Evolutionary conservation across 2,329 filamentous ascomycete genomes (phyloP).

Genomic region (Aspergillus floridensis): DNA sequence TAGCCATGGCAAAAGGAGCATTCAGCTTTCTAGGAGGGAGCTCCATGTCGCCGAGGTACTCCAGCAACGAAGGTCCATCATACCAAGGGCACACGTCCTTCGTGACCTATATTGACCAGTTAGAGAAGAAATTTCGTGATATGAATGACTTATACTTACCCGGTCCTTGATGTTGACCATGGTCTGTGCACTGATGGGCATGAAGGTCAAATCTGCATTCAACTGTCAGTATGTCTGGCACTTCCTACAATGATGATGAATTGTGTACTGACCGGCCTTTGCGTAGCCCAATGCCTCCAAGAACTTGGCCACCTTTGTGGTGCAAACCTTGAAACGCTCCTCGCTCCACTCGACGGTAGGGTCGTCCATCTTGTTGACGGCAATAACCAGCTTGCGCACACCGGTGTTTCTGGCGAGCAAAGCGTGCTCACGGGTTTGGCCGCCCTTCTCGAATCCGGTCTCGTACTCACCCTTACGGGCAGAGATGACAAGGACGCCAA

Average conservation of each 20-base stretch:
- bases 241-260: too few relatives aligned
- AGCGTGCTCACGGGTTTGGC: conserved; percentile 95
- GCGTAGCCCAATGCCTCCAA: conserved; percentile 93
- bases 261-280: conserved; percentile 57
- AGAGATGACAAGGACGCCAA: conserved; percentile 93
- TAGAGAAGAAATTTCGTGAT: not conserved
- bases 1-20: conserved; percentile 98
- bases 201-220: conserved; percentile 73
- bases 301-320: conserved; percentile 80
- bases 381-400: conserved; percentile 93
- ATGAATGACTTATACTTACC: conserved; percentile 21
- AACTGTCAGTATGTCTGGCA: not conserved
- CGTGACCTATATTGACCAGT: conserved; percentile 49
- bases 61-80: conserved; percentile 82
- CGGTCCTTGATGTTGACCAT: conserved; percentile 84
- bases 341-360: conserved; percentile 94
- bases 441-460: conserved; percentile 94
- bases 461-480: conserved; percentile 98
- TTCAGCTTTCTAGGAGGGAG: conserved; percentile 93
- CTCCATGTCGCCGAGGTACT: conserved; percentile 93
- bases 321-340: conserved; percentile 89
- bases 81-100: conserved; percentile 78
- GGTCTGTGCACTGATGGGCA: conserved; percentile 92
- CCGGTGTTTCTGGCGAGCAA: conserved; percentile 97
- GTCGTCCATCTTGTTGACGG: conserved; percentile 99